Evolutionary conservation across 1,284 basidiomycete genomes (phyloP).

Genomic region (Pseudozyma pruni): DNA sequence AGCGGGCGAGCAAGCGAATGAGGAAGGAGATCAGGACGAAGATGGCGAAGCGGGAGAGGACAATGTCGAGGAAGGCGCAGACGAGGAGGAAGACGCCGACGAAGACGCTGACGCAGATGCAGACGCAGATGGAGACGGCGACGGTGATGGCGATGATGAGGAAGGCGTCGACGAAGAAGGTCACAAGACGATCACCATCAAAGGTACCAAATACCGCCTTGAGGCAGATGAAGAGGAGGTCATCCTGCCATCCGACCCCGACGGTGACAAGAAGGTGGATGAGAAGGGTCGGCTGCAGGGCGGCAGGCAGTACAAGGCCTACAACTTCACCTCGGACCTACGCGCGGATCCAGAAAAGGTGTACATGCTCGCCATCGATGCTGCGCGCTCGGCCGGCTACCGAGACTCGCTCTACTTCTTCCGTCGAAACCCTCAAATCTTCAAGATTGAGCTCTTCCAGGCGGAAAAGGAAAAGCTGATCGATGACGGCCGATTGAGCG

Average conservation of each 20-base stretch:
- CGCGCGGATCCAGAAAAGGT: conserved; percentile 80
- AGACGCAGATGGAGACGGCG: conserved; percentile 21
- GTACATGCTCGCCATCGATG: conserved; percentile 97
- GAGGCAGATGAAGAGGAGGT: conserved; percentile 89
- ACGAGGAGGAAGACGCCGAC: conserved; percentile 16
- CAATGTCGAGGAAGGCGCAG: conserved; percentile 9
- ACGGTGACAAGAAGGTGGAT: conserved; percentile 92
- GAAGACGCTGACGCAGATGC: conserved; percentile 22
- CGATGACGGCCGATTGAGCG: conserved; percentile 83
- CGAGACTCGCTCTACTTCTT: conserved; percentile 97
- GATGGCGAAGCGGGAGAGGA: conserved; percentile 8
- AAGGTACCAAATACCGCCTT: conserved; percentile 80
- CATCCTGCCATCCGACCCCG: conserved; percentile 81
- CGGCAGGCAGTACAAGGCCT: conserved; percentile 86
- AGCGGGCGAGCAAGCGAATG: conserved; percentile 6
- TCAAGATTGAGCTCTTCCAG: conserved; percentile 76
- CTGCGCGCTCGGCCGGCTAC: conserved; percentile 92
- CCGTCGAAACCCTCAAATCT: conserved; percentile 85
- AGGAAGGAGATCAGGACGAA: conserved; percentile 14
- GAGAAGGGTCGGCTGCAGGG: conserved; percentile 82
- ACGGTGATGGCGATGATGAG: conserved; percentile 24
- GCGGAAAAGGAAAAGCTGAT: conserved; percentile 91
- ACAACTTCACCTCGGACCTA: conserved; percentile 83
- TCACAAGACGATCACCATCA: conserved; percentile 76
- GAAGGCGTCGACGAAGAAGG: conserved; percentile 43